Base-by-base conservation (phyloP, 1,284 basidiomycete species). In the Leccinum angustisporum region DNA sequence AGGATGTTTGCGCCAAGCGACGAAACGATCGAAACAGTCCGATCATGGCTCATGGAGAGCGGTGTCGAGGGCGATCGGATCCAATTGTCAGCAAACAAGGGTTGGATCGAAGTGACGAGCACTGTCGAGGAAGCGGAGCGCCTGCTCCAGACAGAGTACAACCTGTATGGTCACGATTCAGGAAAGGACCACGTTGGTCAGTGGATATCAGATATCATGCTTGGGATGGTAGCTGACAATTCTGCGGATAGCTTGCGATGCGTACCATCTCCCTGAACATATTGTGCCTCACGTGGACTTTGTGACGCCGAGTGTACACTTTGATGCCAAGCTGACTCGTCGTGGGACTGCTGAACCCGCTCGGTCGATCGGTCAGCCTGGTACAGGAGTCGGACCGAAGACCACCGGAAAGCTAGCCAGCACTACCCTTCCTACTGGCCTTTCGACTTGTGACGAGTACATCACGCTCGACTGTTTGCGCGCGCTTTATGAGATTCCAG, bases 91-190 rank as follows among this genome's bases (percentile, higher is more conserved):
- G 36, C 62, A 14, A 76, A 70, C 68, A 75, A 75, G 61, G 77
- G 77, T 11, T 83, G 81, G 81, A 67, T 83, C 57, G 71, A 78
- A 56, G 66, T 82, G 27, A 68, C 74, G 34, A 70, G 77, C 16
- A 78, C 77, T 3, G 67, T 76, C 2, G 71, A 67, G 34, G 80
- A 83, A 56, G 78, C 75, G 13, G 82, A 82, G 63, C 63, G 57
- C 56, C 70, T 72, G 43, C 55, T 71, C 14, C 62, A 69, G 46
- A 65, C 72, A 1, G 57, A 70, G 40, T 71, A 72, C 52, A 66
- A 60, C 46, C 67, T 78, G 21, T 83, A 76, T 59, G 65, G 66
- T 13, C 79, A 84, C 60, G 57, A 59, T 2, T 71, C 75, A 7
- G 79, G 80, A 31, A 68, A 68, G 38, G 74, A 78, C 54, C 79